A percentile compares a stretch with the other conserved stretches of the same genome.
Conservation (phyloP, 2,329 filamentous ascomycete species). For the Penicillium verrucosum region DNA sequence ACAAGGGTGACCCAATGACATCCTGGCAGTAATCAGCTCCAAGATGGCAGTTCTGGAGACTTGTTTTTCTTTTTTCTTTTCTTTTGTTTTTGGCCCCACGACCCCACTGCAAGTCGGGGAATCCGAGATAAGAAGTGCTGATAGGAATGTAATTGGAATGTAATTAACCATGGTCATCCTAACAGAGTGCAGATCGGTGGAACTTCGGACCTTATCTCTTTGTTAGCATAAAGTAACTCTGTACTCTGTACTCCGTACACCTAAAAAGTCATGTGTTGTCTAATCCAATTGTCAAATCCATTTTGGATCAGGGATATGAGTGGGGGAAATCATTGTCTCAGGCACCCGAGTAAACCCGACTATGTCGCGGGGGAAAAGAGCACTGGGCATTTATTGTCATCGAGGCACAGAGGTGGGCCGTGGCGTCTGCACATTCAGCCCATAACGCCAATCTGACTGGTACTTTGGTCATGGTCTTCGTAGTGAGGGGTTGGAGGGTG, state of each 20-base stretch:
- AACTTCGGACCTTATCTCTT: conserved; percentile 16
- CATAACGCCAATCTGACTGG: conserved; percentile 3
- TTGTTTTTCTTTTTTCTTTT: background rate
- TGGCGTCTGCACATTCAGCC: conserved; percentile 11
- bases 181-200: conserved; percentile 6
- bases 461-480: conserved; percentile 6
- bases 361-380: background rate
- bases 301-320: background rate
- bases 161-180: conserved; percentile 31
- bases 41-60: background rate
- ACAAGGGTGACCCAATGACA: background rate
- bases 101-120: conserved; percentile 12
- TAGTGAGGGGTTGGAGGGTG: background rate
- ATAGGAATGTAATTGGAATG: conserved; percentile 25
- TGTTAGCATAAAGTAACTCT: background rate
- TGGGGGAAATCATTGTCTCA: background rate
- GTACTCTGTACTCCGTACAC: background rate
- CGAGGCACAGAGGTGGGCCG: conserved; percentile 1
- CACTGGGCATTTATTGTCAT: background rate
- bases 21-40: background rate
- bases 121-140: conserved; percentile 22
- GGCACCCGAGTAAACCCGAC: conserved; percentile 7
- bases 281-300: conserved; percentile 1
- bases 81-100: conserved; percentile 6
- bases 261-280: background rate